Conservation (phyloP, 2,329 filamentous ascomycete genomes). For the Talaromyces amestolkiae region DNA sequence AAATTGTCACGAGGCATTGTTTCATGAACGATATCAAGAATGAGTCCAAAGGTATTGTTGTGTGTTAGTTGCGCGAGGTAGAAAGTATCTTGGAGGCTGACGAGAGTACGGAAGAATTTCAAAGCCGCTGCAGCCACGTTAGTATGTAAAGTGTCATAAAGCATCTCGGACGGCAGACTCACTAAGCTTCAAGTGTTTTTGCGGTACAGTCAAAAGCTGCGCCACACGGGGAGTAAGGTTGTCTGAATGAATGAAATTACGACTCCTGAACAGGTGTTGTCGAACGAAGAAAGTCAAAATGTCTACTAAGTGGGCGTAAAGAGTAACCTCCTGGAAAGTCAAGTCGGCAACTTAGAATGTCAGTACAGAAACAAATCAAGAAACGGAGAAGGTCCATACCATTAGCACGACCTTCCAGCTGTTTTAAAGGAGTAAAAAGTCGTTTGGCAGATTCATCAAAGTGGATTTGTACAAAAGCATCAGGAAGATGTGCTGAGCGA, state of each 20-base stretch:
- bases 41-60: slow-evolving; percentile 76
- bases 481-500: slow-evolving; percentile 68
- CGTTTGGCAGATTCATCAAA: slow-evolving; percentile 83
- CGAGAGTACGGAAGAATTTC: slow-evolving; percentile 86
- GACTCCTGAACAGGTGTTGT: slow-evolving; percentile 80
- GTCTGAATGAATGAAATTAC: slow-evolving; percentile 80
- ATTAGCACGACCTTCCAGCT: slow-evolving; percentile 65
- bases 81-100: slow-evolving; percentile 84
- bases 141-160: background rate
- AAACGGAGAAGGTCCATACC: slow-evolving; percentile 36
- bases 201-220: slow-evolving; percentile 75
- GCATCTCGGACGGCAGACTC: slow-evolving; percentile 36
- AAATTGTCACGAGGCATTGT: slow-evolving; percentile 92
- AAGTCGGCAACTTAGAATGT: slow-evolving; percentile 62
- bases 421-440: slow-evolving; percentile 81
- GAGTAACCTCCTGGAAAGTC: slow-evolving; percentile 77
- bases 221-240: slow-evolving; percentile 74
- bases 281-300: slow-evolving; percentile 91
- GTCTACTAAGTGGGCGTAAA: slow-evolving; percentile 88
- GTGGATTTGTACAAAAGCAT: slow-evolving; percentile 80
- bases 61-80: slow-evolving; percentile 82
- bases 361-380: slow-evolving; percentile 10
- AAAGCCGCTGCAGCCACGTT: slow-evolving; percentile 63
- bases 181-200: slow-evolving; percentile 93
- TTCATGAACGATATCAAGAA: slow-evolving; percentile 77